A percentile compares a stretch with the other conserved stretches of the same genome.
phyloP scores from a whole-genome alignment of 495 filamentous ascomycete genomes.

The Cudoniella acicularis region DNA sequence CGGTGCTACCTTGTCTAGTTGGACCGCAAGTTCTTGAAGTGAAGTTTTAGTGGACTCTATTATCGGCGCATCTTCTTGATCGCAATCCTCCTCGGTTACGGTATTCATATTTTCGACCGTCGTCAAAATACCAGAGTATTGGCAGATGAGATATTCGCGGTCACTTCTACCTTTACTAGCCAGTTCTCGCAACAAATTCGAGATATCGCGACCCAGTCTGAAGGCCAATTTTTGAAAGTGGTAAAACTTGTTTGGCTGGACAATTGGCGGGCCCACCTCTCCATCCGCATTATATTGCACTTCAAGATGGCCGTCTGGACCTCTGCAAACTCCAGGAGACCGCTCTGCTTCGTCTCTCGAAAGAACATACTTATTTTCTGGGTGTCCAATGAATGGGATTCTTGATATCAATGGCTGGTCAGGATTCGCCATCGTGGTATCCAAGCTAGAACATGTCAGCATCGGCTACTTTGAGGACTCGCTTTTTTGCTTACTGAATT shows the following conservation, averaged over 20 bases:
- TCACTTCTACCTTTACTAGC: not conserved
- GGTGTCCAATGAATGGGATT: slow-evolving; percentile 22
- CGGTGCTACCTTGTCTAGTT: slow-evolving; percentile 16
- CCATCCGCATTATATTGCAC: slow-evolving; percentile 18
- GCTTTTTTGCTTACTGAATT: slow-evolving; percentile 4
- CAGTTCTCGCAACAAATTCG: not conserved
- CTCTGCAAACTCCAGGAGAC: not conserved
- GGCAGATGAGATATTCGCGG: not conserved
- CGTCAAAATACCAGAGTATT: not conserved
- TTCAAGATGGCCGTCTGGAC: not conserved
- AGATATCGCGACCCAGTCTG: slow-evolving; percentile 16
- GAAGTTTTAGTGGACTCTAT: not conserved
- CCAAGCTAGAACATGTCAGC: not conserved
- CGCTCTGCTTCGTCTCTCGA: not conserved
- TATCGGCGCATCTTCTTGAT: not conserved
- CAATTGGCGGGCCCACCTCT: slow-evolving; percentile 8
- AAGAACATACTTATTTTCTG: slow-evolving; percentile 21
- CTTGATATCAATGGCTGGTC: no score
- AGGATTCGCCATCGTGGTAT: not conserved
- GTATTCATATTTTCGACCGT: not conserved
- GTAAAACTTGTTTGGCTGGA: slow-evolving; percentile 15
- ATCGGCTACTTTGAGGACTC: not conserved
- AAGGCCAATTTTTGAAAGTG: slow-evolving; percentile 11
- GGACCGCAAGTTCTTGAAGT: slow-evolving; percentile 7
- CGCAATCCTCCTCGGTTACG: not conserved